Evolutionary conservation across 2,329 filamentous ascomycete genomes (phyloP), one percentile per base, ranked within the genome.

Genomic region (Hortaea werneckii): DNA sequence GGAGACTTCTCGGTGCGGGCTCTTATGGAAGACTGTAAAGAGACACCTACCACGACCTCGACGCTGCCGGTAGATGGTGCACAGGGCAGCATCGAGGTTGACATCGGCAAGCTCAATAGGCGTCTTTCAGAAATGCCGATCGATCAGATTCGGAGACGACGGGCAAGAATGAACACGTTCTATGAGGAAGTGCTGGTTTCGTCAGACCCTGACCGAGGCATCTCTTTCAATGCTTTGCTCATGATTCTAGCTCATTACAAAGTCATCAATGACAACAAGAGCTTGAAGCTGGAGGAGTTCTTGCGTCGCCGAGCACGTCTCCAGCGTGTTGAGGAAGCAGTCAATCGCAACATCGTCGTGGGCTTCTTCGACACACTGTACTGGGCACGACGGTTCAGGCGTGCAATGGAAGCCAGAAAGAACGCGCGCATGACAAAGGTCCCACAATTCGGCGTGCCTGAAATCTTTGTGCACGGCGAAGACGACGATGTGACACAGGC

Each of bases 161-260:
- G 92, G 38, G 76, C 79, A 46, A 81, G 84, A 37, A 90, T 94
- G 72, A 95, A 95, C 57, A 77, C 84, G n/a, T 98, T 98, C 65
- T 98, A 87, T 60, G 89, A 96, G 65, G 94, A 98, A 68, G 85
- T 96, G 13, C 79, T 96, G 65, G 87, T 95, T 5, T 90, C 88
- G 4, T 87, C 89, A 4, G 89, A 98, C 64, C 85, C 83, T 1
- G 87, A 94, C 58, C 78, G 79, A 51, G 92, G 92, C 41, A 94
- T 98, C 49, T 83, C 86, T 0, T 98, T 98, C 65, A 92, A 87
- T 3, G 83, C 84, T 5, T 83, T 95, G 20, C 74, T 98, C 43
- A 92, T 98, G 84, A 94, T 94, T 49, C 74, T 98, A 47, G 90
- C 94, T 30, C 92, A 98, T 66, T 94, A 98, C 74, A 98, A 96